These are phyloP conservation scores for Scenedesmus sp. DNA, from an alignment of 163 green algal genomes.

Conservation along the genomic window DNA sequence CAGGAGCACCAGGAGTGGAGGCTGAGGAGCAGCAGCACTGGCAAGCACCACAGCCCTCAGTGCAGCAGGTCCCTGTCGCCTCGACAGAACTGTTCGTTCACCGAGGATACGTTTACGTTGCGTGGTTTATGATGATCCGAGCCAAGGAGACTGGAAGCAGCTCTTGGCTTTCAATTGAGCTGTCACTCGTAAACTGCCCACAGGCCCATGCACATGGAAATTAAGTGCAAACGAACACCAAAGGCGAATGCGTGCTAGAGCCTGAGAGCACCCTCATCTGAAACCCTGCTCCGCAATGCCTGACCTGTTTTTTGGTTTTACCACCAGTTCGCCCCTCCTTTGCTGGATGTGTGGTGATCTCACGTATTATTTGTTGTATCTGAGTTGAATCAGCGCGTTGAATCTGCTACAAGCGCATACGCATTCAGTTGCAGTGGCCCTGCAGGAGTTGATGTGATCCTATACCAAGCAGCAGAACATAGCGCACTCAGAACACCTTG, in stretches of 20 bases:
- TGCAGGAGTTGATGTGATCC: neutral
- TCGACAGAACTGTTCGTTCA: neutral
- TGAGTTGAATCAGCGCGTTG: neutral
- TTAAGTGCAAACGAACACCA: neutral
- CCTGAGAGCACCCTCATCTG: neutral
- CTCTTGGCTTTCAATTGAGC: neutral
- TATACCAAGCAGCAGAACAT: neutral
- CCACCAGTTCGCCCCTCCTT: neutral
- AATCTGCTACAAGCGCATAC: neutral
- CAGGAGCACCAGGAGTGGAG: neutral
- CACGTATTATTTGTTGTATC: neutral
- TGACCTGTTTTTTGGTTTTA: neutral
- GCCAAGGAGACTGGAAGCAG: neutral
- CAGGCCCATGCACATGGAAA: neutral
- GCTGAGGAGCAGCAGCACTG: neutral
- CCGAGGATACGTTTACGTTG: neutral
- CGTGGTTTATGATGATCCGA: neutral
- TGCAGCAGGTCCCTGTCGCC: neutral
- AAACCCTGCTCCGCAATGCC: constrained; percentile 7
- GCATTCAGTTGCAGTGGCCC: neutral
- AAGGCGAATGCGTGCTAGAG: neutral
- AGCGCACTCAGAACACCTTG: neutral
- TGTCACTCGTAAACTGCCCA: neutral
- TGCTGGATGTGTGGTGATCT: neutral
- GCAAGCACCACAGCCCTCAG: neutral